Base-by-base conservation (phyloP, 2,329 filamentous ascomycete species). In the Beauveria brongniartii region DNA sequence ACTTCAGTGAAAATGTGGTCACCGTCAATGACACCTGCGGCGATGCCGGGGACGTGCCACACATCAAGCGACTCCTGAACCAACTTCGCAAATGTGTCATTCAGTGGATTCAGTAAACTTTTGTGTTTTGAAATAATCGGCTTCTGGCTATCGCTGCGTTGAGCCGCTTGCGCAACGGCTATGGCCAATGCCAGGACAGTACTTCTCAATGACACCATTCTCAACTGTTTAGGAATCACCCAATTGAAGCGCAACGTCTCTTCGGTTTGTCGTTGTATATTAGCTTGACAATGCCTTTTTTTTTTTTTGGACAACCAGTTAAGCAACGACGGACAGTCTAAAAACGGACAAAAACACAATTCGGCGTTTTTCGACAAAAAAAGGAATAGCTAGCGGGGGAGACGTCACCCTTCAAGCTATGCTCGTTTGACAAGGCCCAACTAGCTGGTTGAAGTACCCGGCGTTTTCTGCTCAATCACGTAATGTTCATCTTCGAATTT, bases 21-120 rank as follows among this genome's bases (percentile, higher is more conserved):
- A 2, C 75, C 75, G 62, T 81, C 75, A 16, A 82, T 69, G 24
- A 83, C 72, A 0, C 76, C 78, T 22, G 83, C 72, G 2, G 80
- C 72, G 6, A 82, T 58, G 0, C 79, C 81, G 1, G 80, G 80
- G 8, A 81, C 76, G 57, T 78, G 74, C 74, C 74, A 82, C 50
- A 72, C 24, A 4, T 68, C 57, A 14, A 72, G 61, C 16, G 48
- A 22, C 40, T 63, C 50, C 14, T 63, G 53, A n/a, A 63, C 54
- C 12, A 61, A 62, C 5, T 50, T 34, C 2, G 50, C 53, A 16
- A 66, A 50, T 1, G 62, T 63, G 12, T 52, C 50, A 14, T 60
- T 65, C 22, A 68, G 55, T 0, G 65, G 65, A 51, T 63, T 63
- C 12, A 10, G n/a, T 18, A 51, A 14, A 24, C n/a, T 30, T 24